Evolutionary conservation across 805 yeast species (phyloP), one percentile per base, ranked within the genome.

Genomic region (Candida parachauliodes): DNA sequence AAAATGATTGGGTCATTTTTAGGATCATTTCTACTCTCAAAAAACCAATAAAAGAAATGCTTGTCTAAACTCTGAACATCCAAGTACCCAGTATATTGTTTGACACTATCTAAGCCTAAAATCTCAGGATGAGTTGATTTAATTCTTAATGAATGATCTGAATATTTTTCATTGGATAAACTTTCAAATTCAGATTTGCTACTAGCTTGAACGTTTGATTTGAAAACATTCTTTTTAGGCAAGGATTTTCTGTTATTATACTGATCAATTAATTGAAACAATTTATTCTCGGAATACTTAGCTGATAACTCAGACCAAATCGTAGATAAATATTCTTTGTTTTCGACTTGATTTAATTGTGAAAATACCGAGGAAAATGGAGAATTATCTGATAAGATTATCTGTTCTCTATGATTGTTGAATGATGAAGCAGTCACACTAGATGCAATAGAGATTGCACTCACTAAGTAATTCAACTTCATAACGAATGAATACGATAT

Each of bases 11-110:
- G 97, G 60, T 91, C 97, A 37, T 69, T 85, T 37, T 60, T 63
- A 3, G 97, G 97, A 58, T 87, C 88, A 52, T 81, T 81, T 66
- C 96, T 79, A 36, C 94, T 83, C 62, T 89, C 97, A 50, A 91
- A 91, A 53, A 83, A 81, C 95, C 95, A 88, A 69, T 81, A 91
- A 61, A 89, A 91, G 59, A 89, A 81, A 60, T 86, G 94, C 65
- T 88, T 89, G 33, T 52, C 65, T 39, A 52, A 46, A 28, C 52
- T 45, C 16, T 55, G 59, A 26, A 64, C 55, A 41, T 65, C 67
- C 45, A 65, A 57, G 44, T 65, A 65, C 3, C 70, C 70, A 26
- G 70, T 60, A 36, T 57, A 60, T 39, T 62, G 69, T 20, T 62
- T 39, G 17, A 62, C 70, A 16, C 59, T 42, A 41, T 65, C 70